Base-by-base conservation (phyloP, 2,329 filamentous ascomycete genomes). In the Diaporthe helianthi region DNA sequence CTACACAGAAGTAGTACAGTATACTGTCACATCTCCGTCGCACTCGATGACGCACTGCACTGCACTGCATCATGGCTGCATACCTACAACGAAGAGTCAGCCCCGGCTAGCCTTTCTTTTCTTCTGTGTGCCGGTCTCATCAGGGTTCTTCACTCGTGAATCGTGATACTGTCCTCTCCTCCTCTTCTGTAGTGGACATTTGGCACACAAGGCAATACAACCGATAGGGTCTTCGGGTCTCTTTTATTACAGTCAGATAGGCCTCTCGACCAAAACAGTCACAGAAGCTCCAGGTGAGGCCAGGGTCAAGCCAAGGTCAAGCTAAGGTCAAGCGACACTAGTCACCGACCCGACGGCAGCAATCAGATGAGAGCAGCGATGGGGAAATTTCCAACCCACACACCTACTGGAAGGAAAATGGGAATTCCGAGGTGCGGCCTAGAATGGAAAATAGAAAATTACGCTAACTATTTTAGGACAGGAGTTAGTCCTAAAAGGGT, bases 281-380 rank as follows among this genome's bases (percentile, higher is more conserved):
- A 47, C 41, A 24, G 41, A 22, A 33, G 26, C 58, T 12, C 26
- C 15, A 33, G 58, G 26, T 61, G 26, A 47, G 17, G 41, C 26
- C 22, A 29, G 15, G 36, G 38, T 15, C 26, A n/a, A 33, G 17
- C 24, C 1, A 10, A 29, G 17, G 38, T 6, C 29, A 15, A 19
- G 19, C 26, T 17, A 15, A 49, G 58, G 58, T 63, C 58, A 63
- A 63, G 58, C 41, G 58, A 63, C 58, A 26, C 29, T 8, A 63
- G 58, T 63, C 58, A 63, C 3, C 44, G 58, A 47, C 58, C n/a
- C 26, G 58, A 24, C 19, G 19, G 24, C 44, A 63, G 58, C 44
- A 63, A 63, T 63, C 58, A 63, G 58, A 49, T 63, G 58, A 63
- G 58, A 24, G 44, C n/a, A n/a, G n/a, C n/a, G n/a, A n/a, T n/a